A percentile compares a stretch with the other conserved stretches of the same genome.
Evolutionary conservation across 352 stramenopile genomes (phyloP).

Genomic region (Phytopythium sindhum): DNA sequence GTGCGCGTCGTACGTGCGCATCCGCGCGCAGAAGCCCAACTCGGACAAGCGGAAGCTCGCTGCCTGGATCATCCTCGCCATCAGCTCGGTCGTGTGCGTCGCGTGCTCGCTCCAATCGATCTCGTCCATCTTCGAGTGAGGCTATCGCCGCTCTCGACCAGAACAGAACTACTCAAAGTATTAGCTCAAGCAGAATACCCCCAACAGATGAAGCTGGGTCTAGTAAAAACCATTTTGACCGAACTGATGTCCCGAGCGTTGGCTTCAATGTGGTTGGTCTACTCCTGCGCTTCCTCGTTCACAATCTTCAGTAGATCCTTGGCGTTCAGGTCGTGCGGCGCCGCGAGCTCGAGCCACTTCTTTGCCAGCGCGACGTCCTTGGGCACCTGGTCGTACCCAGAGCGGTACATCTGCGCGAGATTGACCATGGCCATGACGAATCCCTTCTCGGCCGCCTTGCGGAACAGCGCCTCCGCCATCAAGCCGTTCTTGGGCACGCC

Average conservation of each 20-base stretch:
- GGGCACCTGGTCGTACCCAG: constrained; percentile 60
- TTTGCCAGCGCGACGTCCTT: constrained; percentile 56
- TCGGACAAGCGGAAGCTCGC: constrained; percentile 63
- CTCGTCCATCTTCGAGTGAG: constrained; percentile 30
- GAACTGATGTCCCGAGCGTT: neutral
- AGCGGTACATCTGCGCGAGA: constrained; percentile 80
- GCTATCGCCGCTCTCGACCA: no score
- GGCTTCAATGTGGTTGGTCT: neutral
- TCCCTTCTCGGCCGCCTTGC: constrained; percentile 64
- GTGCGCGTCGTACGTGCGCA: constrained; percentile 83
- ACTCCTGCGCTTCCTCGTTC: constrained; percentile 8
- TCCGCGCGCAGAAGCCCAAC: constrained; percentile 68
- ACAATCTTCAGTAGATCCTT: constrained; percentile 68
- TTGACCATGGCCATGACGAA: constrained; percentile 89
- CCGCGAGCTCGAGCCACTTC: constrained; percentile 75
- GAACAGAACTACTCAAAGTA: neutral
- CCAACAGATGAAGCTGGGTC: neutral
- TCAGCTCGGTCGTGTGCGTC: constrained; percentile 66
- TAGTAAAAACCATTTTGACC: constrained; percentile 1
- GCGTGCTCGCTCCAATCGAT: constrained; percentile 74
- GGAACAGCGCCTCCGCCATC: constrained; percentile 71
- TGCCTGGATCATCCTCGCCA: constrained; percentile 75
- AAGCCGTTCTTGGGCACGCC: constrained; percentile 51
- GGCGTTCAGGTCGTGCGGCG: constrained; percentile 69
- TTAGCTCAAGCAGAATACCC: neutral